Base-by-base conservation (phyloP, 345 rosid genomes). In the Aquilaria yunnanensis region DNA sequence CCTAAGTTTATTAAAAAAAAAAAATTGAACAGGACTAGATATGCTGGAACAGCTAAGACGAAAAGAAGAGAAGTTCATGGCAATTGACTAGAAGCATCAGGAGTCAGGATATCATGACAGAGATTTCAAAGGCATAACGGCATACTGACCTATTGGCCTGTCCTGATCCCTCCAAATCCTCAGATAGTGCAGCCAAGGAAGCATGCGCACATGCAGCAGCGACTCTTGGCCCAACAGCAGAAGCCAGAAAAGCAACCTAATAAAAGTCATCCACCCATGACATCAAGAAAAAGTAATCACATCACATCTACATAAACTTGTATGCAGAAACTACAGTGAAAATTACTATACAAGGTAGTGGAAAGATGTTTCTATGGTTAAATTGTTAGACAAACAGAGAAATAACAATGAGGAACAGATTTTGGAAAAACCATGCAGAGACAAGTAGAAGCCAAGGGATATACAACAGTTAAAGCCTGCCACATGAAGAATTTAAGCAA, bases 161-260 rank as follows among this genome's bases (percentile, higher is more conserved):
- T 52, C 52, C 77, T 0, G 71, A 23, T 59, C 74, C 78, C 60
- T 78, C 83, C 60, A 62, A 71, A 72, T 86, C 95, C 63, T 79
- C 84, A 9, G 91, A 83, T 74, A 94, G 72, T 66, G 82, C 81
- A 34, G 85, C 85, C 67, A 94, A 83, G 59, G 99, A 84, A 72
- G 96, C 92, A 77, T 94, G 97, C 46, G 99, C 97, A 85, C 97
- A 88, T 55, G 96, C 95, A 11, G 99, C 97, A 62, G 99, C 97
- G 75, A 94, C 95, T 75, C 99, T 83, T 45, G 99, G 99, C 73
- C 97, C 99, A 67, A 94, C 85, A 68, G 97, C 87, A 76, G 93
- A 83, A 72, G 99, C 97, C 84, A 94, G 74, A 80, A 90, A 94
- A 53, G 99, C 83, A 75, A 90, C 97, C 99, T 94, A 74, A 62